Percentiles rank a stretch among this genome's conserved stretches.
These are phyloP conservation scores for Fusarium oxysporum DNA, from an alignment of 2,329 filamentous ascomycete genomes.

Conservation along the genomic window DNA sequence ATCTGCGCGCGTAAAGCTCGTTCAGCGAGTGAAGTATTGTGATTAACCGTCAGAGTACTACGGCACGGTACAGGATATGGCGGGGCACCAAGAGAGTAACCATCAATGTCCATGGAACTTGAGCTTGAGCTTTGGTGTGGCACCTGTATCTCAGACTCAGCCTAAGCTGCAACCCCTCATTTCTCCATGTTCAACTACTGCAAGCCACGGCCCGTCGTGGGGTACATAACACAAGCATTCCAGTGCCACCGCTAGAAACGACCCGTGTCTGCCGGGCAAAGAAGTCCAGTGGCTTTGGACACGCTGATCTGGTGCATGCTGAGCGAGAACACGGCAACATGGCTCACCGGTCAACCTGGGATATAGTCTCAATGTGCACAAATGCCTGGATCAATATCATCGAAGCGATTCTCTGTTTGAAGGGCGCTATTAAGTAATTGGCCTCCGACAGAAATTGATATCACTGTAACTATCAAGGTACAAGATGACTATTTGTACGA, in stretches of 20 bases:
- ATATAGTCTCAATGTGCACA: not conserved
- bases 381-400: not conserved
- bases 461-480: constrained; percentile 11
- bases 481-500: not conserved
- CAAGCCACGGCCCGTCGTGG: constrained; percentile 42
- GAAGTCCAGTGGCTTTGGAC: not conserved
- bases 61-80: constrained; percentile 5
- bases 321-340: not conserved
- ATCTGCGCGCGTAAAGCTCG: constrained; percentile 3
- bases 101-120: constrained; percentile 14
- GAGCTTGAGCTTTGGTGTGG: constrained; percentile 1
- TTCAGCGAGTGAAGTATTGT: not conserved
- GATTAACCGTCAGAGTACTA: not conserved
- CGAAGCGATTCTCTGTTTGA: not conserved
- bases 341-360: not conserved
- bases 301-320: not conserved
- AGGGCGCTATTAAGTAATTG: not conserved
- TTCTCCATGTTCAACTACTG: constrained; percentile 44
- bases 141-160: constrained; percentile 12
- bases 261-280: constrained; percentile 2
- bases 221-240: constrained; percentile 16
- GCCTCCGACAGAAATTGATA: not conserved
- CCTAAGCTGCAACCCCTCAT: constrained; percentile 41
- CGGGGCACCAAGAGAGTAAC: constrained; percentile 20
- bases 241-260: constrained; percentile 6